A percentile compares a stretch with the other conserved stretches of the same genome.
phyloP scores from a whole-genome alignment of 441 rosid species.

The Metrosideros polymorpha region DNA sequence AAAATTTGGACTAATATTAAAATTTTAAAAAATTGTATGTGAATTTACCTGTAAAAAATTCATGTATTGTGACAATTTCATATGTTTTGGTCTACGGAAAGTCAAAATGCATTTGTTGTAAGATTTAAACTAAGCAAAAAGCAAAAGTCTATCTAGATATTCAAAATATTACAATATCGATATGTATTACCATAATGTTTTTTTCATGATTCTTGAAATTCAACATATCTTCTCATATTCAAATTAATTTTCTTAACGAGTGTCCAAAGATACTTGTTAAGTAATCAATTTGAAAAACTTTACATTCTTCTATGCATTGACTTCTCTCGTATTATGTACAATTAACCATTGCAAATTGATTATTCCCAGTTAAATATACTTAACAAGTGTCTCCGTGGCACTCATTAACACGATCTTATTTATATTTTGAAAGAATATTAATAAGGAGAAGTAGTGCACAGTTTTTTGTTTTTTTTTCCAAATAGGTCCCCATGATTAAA shows the following conservation, averaged over 20 bases:
- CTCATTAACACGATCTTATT: not conserved
- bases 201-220: not conserved
- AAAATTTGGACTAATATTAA: not conserved
- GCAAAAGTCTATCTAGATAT: not conserved
- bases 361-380: not conserved
- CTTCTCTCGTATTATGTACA: not conserved
- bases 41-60: not conserved
- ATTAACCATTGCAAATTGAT: not conserved
- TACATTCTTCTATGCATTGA: not conserved
- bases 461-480: too few species aligned
- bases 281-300: not conserved
- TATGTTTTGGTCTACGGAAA: not conserved
- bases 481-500: too few species aligned
- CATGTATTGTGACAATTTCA: not conserved
- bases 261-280: not conserved
- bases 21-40: not conserved
- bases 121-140: not conserved
- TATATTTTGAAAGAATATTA: not conserved
- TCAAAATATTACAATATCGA: not conserved
- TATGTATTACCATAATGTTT: not conserved
- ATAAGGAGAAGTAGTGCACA: not conserved
- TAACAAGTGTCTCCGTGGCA: not conserved
- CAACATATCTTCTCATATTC: not conserved
- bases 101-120: not conserved
- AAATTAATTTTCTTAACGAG: not conserved